Evolutionary conservation across 1,284 basidiomycete species (phyloP).

Genomic region (Caloboletus inedulis): DNA sequence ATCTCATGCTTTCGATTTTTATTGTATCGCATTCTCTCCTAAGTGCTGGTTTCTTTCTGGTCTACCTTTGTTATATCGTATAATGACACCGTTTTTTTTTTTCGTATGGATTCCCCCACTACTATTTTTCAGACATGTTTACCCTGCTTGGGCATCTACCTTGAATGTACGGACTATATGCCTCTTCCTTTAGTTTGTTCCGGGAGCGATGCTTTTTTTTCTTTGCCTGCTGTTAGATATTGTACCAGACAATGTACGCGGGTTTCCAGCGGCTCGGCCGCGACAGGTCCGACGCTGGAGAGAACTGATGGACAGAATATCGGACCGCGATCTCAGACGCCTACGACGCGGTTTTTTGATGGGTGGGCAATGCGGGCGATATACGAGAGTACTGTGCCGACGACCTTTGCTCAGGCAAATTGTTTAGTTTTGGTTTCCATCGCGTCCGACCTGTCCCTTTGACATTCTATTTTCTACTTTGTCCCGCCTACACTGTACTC

Average conservation of each 20-base stretch:
- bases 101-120: too few species aligned
- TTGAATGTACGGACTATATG: background rate
- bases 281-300: too few species aligned
- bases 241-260: background rate
- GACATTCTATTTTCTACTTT: too few species aligned
- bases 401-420: too few species aligned
- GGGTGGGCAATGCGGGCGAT: too few species aligned
- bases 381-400: too few species aligned
- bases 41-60: background rate
- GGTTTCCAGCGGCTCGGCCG: background rate
- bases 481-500: too few species aligned
- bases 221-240: background rate
- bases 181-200: background rate
- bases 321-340: too few species aligned
- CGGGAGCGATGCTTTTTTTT: background rate
- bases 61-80: background rate
- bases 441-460: too few species aligned
- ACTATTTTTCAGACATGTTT: background rate
- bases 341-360: too few species aligned
- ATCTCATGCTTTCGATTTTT: slow-evolving; percentile 9
- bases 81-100: background rate
- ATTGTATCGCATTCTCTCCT: background rate
- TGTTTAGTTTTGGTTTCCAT: too few species aligned
- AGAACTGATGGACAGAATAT: too few species aligned
- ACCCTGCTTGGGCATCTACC: background rate